Percentiles rank a stretch among this genome's conserved stretches.
Evolutionary conservation across 2,329 filamentous ascomycete genomes (phyloP).

Genomic region (Trichoderma guizhouense): DNA sequence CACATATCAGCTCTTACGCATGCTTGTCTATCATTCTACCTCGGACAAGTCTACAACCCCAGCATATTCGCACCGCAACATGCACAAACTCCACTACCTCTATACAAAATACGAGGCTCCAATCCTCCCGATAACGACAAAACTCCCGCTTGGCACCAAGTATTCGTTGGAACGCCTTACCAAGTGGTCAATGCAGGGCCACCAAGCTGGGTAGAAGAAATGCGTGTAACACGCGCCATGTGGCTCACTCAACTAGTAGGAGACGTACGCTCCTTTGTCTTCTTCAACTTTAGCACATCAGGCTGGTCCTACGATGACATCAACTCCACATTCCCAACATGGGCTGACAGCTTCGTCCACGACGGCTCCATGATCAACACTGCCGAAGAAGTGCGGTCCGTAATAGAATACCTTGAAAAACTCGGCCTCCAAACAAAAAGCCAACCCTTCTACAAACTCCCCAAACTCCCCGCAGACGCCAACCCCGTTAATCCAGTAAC

Average conservation of each 20-base stretch:
- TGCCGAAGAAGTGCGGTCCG: not conserved
- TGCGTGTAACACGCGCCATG: constrained; percentile 24
- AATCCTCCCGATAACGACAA: not conserved
- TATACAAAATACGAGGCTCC: not conserved
- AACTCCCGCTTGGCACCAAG: not conserved
- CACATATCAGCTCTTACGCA: constrained; percentile 23
- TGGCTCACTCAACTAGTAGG: constrained; percentile 23
- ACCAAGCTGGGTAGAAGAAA: constrained; percentile 26
- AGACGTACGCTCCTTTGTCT: constrained; percentile 9
- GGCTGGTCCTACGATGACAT: constrained; percentile 19
- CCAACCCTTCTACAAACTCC: not conserved
- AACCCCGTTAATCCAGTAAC: not conserved
- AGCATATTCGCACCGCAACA: constrained; percentile 18
- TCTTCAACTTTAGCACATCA: not conserved
- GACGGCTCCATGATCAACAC: not conserved
- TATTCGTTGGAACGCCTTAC: not conserved
- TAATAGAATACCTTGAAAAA: not conserved
- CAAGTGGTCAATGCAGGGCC: constrained; percentile 10
- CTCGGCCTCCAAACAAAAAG: not conserved
- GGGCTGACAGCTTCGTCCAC: not conserved
- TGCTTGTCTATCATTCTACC: constrained; percentile 22
- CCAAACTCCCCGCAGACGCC: not conserved
- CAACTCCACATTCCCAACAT: not conserved
- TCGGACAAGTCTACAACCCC: constrained; percentile 14
- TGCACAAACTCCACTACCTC: not conserved